Conservation (phyloP, 805 yeast species). For the Yamadazyma phyllophila region DNA sequence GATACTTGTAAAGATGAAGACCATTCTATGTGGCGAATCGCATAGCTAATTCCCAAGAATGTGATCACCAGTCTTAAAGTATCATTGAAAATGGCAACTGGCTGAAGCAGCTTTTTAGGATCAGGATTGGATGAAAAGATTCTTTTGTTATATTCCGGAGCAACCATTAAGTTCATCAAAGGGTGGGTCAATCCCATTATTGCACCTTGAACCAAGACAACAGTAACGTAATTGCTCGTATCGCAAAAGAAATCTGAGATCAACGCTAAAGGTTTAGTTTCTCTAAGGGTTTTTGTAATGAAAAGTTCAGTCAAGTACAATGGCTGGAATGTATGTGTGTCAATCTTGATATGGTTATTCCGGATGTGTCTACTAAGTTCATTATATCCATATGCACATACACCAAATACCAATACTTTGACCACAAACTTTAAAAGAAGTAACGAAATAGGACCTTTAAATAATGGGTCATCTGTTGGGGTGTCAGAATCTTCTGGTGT, state of each 20-base stretch:
- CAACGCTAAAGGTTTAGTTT: slow-evolving; percentile 17
- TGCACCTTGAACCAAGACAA: slow-evolving; percentile 51
- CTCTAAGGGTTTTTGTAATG: slow-evolving; percentile 24
- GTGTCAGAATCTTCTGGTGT: too few relatives aligned
- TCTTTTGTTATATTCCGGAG: slow-evolving; percentile 27
- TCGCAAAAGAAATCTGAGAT: slow-evolving; percentile 1
- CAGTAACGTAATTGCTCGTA: slow-evolving; percentile 9
- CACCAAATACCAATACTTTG: slow-evolving; percentile 30
- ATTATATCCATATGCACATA: slow-evolving; percentile 53
- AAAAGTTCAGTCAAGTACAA: slow-evolving; percentile 33
- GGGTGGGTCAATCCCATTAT: slow-evolving; percentile 59
- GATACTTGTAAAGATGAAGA: slow-evolving; percentile 62
- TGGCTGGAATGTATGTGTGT: slow-evolving; percentile 41
- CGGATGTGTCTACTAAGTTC: slow-evolving; percentile 52
- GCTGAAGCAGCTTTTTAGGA: slow-evolving; percentile 22
- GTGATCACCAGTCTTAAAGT: slow-evolving; percentile 50
- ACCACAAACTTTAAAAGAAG: slow-evolving; percentile 7
- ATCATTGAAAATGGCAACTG: slow-evolving; percentile 35
- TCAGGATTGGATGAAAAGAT: slow-evolving; percentile 40
- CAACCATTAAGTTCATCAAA: slow-evolving; percentile 32
- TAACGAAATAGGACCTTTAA: slow-evolving; percentile 7
- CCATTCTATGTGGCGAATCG: slow-evolving; percentile 71
- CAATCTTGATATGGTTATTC: slow-evolving; percentile 43
- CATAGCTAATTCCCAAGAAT: slow-evolving; percentile 68
- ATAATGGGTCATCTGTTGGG: background rate